phyloP scores from a whole-genome alignment of 768 basidiomycete genomes.

The Gelatoporia subvermispora region DNA sequence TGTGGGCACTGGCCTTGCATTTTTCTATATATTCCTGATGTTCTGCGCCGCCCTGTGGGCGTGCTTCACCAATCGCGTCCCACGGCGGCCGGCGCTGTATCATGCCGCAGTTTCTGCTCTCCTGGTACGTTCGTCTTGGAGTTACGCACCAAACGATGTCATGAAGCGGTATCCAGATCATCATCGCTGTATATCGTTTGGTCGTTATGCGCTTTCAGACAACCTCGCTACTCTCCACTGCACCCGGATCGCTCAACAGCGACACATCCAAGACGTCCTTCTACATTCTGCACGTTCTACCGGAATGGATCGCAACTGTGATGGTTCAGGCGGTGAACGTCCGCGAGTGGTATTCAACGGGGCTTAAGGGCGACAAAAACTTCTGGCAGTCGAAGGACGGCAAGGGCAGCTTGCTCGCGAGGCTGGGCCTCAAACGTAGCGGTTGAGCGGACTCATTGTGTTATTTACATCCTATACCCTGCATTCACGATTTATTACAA shows the following conservation, averaged over 20 bases:
- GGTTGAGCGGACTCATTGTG: no score
- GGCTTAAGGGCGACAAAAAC: slow-evolving; percentile 6
- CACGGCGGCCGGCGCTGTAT: neutral
- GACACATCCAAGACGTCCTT: slow-evolving; percentile 6
- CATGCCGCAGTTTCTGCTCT: slow-evolving; percentile 1
- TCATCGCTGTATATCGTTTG: slow-evolving; percentile 8
- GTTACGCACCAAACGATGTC: neutral
- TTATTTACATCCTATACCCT: no score
- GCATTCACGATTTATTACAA: no score
- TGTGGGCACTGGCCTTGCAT: slow-evolving; percentile 1
- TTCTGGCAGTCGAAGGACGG: neutral
- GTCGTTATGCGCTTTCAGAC: slow-evolving; percentile 8
- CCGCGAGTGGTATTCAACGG: slow-evolving; percentile 9
- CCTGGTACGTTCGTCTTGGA: slow-evolving; percentile 1
- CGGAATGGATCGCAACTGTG: slow-evolving; percentile 9
- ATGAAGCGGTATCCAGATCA: neutral
- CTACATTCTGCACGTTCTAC: slow-evolving; percentile 13
- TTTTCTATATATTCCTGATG: neutral
- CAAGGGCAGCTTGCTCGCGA: no score
- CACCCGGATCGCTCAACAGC: slow-evolving; percentile 10
- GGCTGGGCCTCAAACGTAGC: no score
- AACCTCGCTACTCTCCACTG: slow-evolving; percentile 7
- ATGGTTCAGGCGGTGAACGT: slow-evolving; percentile 8
- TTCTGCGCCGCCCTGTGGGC: slow-evolving; percentile 1
- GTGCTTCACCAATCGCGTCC: slow-evolving; percentile 5